Evolutionary conservation across 1,284 basidiomycete genomes (phyloP).

Genomic region (Ganoderma leucocontextum): DNA sequence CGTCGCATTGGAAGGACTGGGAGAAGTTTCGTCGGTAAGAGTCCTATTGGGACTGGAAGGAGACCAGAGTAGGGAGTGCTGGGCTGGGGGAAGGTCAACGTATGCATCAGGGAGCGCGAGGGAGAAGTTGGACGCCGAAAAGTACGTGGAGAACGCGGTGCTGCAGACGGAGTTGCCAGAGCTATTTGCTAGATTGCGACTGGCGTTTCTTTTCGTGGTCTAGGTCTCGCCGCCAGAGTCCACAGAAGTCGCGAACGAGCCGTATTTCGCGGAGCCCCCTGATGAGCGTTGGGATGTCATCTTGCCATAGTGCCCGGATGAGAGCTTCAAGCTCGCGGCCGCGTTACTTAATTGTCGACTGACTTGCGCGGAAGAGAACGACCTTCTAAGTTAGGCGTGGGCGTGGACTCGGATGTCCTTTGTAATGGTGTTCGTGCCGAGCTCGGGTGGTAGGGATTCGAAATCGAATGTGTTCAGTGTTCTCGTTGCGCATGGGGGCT

Average conservation of each 20-base stretch:
- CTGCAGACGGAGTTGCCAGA: conserved; percentile 43
- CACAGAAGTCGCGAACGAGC: conserved; percentile 77
- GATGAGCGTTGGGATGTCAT: conserved; percentile 70
- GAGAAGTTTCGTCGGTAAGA: conserved; percentile 22
- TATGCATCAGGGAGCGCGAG: conserved; percentile 47
- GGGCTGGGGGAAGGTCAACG: conserved; percentile 43
- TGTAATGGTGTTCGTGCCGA: conserved; percentile 72
- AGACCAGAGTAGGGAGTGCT: conserved; percentile 12
- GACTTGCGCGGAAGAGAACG: conserved; percentile 73
- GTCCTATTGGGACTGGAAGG: conserved; percentile 13
- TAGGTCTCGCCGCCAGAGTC: conserved; percentile 74
- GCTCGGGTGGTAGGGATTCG: conserved; percentile 86
- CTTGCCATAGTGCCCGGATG: conserved; percentile 62
- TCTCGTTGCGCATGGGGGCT: not conserved
- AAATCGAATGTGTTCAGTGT: conserved; percentile 42
- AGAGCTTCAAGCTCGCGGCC: conserved; percentile 64
- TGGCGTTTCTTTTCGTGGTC: conserved; percentile 57
- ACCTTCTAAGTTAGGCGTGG: conserved; percentile 76
- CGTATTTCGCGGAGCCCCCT: conserved; percentile 65
- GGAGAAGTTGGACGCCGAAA: conserved; percentile 54
- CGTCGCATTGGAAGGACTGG: conserved; percentile 10
- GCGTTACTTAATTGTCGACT: conserved; percentile 72
- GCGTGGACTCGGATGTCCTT: conserved; percentile 66
- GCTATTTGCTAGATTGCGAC: conserved; percentile 23
- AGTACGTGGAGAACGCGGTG: conserved; percentile 63